Evolutionary conservation across 2,329 filamentous ascomycete genomes (phyloP), one percentile per base, ranked within the genome.

Genomic region (Septoria petroselini): DNA sequence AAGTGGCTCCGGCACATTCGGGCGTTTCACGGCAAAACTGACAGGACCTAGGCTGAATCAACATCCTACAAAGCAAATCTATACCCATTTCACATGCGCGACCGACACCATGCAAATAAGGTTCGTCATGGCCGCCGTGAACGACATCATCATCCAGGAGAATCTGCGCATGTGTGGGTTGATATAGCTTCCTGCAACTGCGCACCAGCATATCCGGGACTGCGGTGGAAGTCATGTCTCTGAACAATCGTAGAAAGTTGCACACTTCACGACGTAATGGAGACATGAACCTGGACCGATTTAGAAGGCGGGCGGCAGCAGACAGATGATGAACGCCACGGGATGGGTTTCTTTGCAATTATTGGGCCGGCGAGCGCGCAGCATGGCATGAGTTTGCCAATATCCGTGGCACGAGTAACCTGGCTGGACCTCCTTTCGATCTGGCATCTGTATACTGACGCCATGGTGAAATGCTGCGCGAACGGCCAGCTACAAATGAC

Each of bases 101-200:
- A 98, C 93, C 41, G 93, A 98, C 70, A 98, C 93, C 25, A 96
- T 93, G 66, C 93, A 98, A 73, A 98, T 98, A 65, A 85, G 93
- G 68, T 97, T 98, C 78, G 93, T 98, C 74, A 98, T 98, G 93
- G 91, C 91, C 55, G 93, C 93, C 62, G 93, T 98, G 68, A 98
- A 98, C 75, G 93, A 98, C 76, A 98, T 98, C 72, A 98, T 98
- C 76, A 98, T 98, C 72, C 93, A 98, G 78, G 93, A 97, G 76
- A 98, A 98, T 76, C 83, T 98, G 59, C 86, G 93, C 72, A 81
- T 95, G 72, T 96, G 91, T 74, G 91, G 91, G 80, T 78, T 97
- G 71, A 96, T 97, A 81, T 96, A 86, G 61, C 53, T 55, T 43
- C 45, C 52, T 48, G 31, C 31, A 7, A 21, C 25, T 15, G 7